Evolutionary conservation across 805 yeast genomes (phyloP).

Genomic region (Starmerella etchellsii): DNA sequence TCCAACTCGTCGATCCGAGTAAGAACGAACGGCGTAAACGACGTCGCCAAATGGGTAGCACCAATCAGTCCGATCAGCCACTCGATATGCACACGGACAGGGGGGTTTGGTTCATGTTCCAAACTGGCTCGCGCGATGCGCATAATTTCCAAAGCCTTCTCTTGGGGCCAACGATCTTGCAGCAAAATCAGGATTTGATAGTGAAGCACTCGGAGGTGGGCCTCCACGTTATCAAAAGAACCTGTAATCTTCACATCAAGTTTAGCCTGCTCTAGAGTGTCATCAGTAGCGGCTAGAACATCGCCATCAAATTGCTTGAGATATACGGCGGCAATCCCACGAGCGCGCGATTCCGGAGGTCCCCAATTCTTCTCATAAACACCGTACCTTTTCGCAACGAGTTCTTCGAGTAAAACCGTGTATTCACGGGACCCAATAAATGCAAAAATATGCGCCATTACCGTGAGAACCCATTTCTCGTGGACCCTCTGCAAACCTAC

Average conservation of each 20-base stretch:
- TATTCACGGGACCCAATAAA: constrained; percentile 44
- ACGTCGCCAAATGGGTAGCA: constrained; percentile 19
- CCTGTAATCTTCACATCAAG: constrained; percentile 9
- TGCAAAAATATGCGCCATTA: constrained; percentile 36
- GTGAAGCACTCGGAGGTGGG: constrained; percentile 52
- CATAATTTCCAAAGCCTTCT: constrained; percentile 23
- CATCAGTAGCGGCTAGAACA: constrained; percentile 14
- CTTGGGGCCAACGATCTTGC: constrained; percentile 26
- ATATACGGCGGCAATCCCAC: constrained; percentile 22
- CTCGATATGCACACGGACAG: constrained; percentile 61
- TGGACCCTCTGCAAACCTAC: constrained; percentile 28
- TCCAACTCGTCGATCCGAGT: constrained; percentile 9
- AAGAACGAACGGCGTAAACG: constrained; percentile 6
- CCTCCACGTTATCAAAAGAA: constrained; percentile 37
- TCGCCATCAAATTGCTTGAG: constrained; percentile 23
- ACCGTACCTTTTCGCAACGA: constrained; percentile 32
- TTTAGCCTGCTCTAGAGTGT: constrained; percentile 34
- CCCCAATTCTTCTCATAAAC: constrained; percentile 33
- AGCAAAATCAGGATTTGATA: constrained; percentile 39
- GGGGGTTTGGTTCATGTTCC: constrained; percentile 61
- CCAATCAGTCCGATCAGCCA: constrained; percentile 53
- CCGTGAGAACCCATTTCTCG: constrained; percentile 37
- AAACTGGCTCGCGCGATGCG: constrained; percentile 29
- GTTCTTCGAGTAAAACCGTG: constrained; percentile 45
- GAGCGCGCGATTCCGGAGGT: constrained; percentile 27